A percentile compares a stretch with the other conserved stretches of the same genome.
phyloP scores from a whole-genome alignment of 441 rosid genomes.

The Aleurites moluccanus region DNA sequence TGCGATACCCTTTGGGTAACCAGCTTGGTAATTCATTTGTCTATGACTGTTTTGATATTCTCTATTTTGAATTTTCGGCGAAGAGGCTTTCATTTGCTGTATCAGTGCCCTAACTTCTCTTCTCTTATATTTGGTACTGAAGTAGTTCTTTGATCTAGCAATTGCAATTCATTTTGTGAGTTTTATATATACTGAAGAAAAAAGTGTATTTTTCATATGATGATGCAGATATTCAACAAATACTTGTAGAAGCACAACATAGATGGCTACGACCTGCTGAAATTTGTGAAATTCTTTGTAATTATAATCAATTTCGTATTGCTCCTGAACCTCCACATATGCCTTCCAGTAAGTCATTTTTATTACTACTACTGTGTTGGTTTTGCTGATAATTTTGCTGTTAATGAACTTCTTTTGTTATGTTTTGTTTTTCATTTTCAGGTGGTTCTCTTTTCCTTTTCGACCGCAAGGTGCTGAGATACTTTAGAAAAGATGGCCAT shows the following conservation, averaged over 20 bases:
- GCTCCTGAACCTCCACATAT: conserved; percentile 69
- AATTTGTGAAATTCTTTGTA: conserved; percentile 84
- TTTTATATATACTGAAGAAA: background rate
- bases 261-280: conserved; percentile 97
- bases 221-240: conserved; percentile 69
- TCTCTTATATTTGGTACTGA: background rate
- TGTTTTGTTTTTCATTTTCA: conserved; percentile 7
- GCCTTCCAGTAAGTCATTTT: conserved; percentile 56
- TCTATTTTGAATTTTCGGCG: background rate
- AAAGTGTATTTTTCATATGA: conserved; percentile 2
- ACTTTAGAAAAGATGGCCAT: conserved; percentile 40
- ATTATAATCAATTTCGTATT: conserved; percentile 56
- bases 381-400: background rate
- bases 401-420: background rate
- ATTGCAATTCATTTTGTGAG: background rate
- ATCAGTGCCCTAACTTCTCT: background rate
- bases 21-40: background rate
- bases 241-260: conserved; percentile 73
- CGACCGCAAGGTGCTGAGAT: conserved; percentile 36
- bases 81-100: background rate
- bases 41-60: background rate
- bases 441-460: conserved; percentile 37
- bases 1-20: background rate
- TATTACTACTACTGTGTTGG: background rate
- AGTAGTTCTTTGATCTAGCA: background rate